These are phyloP conservation scores for Mesembryanthemum crystallinum DNA, from an alignment of 148 eudicot species.

Conservation along the genomic window DNA sequence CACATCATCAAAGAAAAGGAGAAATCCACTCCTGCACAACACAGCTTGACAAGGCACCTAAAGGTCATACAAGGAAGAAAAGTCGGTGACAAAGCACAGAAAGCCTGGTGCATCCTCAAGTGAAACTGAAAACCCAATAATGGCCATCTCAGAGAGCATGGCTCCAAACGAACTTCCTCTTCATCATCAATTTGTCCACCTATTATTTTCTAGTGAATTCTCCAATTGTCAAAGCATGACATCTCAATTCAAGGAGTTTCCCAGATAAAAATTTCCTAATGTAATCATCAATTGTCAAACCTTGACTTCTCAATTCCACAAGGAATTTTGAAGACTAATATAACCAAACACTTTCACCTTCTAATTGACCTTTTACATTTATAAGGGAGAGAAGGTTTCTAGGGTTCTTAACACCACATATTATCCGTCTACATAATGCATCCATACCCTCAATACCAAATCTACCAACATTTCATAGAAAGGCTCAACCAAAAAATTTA, in stretches of 20 bases:
- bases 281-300: background rate
- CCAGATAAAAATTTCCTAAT: background rate
- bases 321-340: background rate
- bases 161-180: background rate
- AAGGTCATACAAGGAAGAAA: background rate
- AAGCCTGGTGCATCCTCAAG: background rate
- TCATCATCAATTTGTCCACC: background rate
- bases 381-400: background rate
- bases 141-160: background rate
- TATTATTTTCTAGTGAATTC: background rate
- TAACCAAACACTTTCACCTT: too few relatives aligned
- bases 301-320: background rate
- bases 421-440: background rate
- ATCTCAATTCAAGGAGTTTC: slow-evolving; percentile 1
- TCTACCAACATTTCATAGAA: background rate
- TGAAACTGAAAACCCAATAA: background rate
- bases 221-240: background rate
- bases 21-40: background rate
- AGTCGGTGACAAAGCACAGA: slow-evolving; percentile 3
- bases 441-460: background rate
- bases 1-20: background rate
- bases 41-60: background rate
- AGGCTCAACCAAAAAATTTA: background rate
- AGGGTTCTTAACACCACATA: background rate
- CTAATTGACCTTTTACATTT: too few relatives aligned